phyloP scores from a whole-genome alignment of 2,329 filamentous ascomycete genomes.

The Elsinoe ampelina region DNA sequence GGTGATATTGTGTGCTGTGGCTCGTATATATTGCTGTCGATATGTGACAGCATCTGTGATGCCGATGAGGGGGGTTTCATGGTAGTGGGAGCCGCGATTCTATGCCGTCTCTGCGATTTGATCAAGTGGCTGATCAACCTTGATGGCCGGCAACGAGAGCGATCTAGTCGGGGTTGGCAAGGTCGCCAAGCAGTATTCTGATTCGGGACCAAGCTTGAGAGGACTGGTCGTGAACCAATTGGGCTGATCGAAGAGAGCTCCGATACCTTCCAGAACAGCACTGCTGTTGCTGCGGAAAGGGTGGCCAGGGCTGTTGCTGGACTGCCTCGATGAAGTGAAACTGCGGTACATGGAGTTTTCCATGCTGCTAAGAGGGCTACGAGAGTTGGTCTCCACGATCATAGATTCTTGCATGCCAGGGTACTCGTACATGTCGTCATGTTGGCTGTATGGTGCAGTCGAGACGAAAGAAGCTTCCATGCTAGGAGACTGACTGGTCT shows the following conservation, averaged over 20 bases:
- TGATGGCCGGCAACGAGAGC: slow-evolving; percentile 1
- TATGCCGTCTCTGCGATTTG: not conserved
- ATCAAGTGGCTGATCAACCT: not conserved
- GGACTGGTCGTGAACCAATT: slow-evolving; percentile 3
- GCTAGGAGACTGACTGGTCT: not conserved
- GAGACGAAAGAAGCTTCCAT: slow-evolving; percentile 3
- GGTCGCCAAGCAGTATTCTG: not conserved
- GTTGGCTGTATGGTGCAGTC: not conserved
- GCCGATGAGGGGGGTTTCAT: not conserved
- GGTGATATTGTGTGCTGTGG: too few species aligned
- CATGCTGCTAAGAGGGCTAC: slow-evolving; percentile 4
- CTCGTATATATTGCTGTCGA: too few species aligned
- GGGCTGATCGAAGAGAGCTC: slow-evolving; percentile 1
- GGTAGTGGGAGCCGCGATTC: not conserved
- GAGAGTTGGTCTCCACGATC: not conserved
- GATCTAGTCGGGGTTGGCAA: not conserved
- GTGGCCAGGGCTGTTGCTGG: not conserved
- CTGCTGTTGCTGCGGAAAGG: slow-evolving; percentile 1
- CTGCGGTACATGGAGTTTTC: slow-evolving; percentile 8
- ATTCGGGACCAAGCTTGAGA: not conserved
- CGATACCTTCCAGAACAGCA: not conserved
- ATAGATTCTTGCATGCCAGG: not conserved
- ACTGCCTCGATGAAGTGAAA: not conserved
- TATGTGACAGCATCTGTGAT: too few species aligned
- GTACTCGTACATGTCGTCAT: slow-evolving; percentile 2